Base-by-base conservation (phyloP, 2,329 filamentous ascomycete species). In the Davidsoniella eucalypti region DNA sequence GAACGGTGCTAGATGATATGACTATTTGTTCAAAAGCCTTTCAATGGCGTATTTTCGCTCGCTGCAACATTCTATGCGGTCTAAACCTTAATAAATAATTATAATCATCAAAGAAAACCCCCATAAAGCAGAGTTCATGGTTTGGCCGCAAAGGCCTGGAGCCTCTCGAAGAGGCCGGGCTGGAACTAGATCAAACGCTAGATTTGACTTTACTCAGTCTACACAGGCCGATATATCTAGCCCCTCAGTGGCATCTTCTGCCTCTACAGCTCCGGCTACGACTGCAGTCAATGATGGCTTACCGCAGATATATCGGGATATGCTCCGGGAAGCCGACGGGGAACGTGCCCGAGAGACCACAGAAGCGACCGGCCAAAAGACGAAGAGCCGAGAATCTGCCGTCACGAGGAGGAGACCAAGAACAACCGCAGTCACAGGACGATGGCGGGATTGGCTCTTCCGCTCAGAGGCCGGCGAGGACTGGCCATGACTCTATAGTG, bases 291-390 rank as follows among this genome's bases (percentile, higher is more conserved):
- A 40, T 5, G 38, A 51, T 21, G 25, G n/a, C 10, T 29, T 49
- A 12, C 41, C 50, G 12, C 16, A 36, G 9, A 26, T 53, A 7
- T 53, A 53, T 37, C n/a, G 40, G 16, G 51, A 53, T 7, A 53
- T 53, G 51, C 39, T 53, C 6, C 18, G n/a, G n/a, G 43, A 53
- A 14, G 47, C 38, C 8, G 9, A 26, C 9, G 38, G 26, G n/a
- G 4, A 18, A 42, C 8, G 17, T 36, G 7, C 25, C 47, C 14
- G 23, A 38, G 14, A 37, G 44, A 18, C 51, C 43, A 2, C 48
- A 26, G 43, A 50, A 53, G 18, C 26, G 43, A 7, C 51, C 51
- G 2, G 29, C 25, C 18, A 53, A 49, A 25, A 49, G 51, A 14
- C 43, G 43, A 23, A 18, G 37, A 14, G 37, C 29, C 3, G 42